phyloP scores from a whole-genome alignment of 352 stramenopile species.

The Phytopythium cucurbitacearum region DNA sequence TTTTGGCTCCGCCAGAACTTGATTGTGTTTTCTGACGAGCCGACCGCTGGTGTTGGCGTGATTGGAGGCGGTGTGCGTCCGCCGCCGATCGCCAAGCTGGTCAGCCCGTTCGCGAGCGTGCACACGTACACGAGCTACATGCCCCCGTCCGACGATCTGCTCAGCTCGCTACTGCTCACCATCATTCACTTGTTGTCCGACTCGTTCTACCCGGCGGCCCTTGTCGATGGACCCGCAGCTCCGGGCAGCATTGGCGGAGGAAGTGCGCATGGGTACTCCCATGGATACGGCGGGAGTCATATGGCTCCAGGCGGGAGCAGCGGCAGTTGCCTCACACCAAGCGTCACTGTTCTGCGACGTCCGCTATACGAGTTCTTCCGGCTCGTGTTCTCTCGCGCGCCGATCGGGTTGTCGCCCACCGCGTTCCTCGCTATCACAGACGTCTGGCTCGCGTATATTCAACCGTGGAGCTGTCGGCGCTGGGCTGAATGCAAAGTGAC shows the following conservation, averaged over 20 bases:
- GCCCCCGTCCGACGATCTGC: slow-evolving; percentile 76
- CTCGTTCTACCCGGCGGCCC: slow-evolving; percentile 62
- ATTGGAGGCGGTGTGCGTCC: slow-evolving; percentile 5
- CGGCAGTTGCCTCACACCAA: slow-evolving; percentile 68
- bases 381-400: slow-evolving; percentile 76
- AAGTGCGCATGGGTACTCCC: neutral
- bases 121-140: slow-evolving; percentile 84
- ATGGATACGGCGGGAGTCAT: slow-evolving; percentile 6
- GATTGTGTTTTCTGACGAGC: slow-evolving; percentile 77
- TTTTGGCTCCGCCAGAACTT: slow-evolving; percentile 89
- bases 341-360: slow-evolving; percentile 59
- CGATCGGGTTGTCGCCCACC: slow-evolving; percentile 73
- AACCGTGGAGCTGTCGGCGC: slow-evolving; percentile 73
- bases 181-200: slow-evolving; percentile 82
- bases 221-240: slow-evolving; percentile 25
- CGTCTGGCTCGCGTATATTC: slow-evolving; percentile 85
- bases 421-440: slow-evolving; percentile 79
- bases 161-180: slow-evolving; percentile 75
- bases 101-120: slow-evolving; percentile 66
- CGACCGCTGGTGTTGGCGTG: slow-evolving; percentile 11
- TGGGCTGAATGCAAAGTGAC: slow-evolving; percentile 43
- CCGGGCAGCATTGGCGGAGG: slow-evolving; percentile 13
- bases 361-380: slow-evolving; percentile 83
- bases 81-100: slow-evolving; percentile 22
- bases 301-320: slow-evolving; percentile 13